A percentile compares a stretch with the other conserved stretches of the same genome.
These are phyloP conservation scores for Penicillium psychrofluorescens DNA, from an alignment of 495 filamentous ascomycete species.

Conservation along the genomic window DNA sequence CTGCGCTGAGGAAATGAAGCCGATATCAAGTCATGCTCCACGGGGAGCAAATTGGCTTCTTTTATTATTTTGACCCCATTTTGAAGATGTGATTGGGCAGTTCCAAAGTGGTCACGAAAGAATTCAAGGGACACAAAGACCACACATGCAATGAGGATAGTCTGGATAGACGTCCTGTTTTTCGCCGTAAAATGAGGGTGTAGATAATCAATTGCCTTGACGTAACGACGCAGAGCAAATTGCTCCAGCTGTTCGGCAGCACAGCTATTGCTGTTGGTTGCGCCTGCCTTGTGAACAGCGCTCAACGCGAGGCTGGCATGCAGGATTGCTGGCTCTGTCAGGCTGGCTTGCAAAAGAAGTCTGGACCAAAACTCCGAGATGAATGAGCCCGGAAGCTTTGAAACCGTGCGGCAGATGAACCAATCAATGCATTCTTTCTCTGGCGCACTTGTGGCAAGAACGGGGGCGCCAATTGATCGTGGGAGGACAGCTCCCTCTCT, in stretches of 20 bases:
- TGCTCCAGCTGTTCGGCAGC: too few relatives aligned
- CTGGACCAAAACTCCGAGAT: conserved; percentile 51
- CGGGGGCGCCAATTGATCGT: background rate
- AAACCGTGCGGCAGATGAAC: conserved; percentile 47
- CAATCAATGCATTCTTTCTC: conserved; percentile 52
- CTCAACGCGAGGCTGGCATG: conserved; percentile 57
- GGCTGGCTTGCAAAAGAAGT: conserved; percentile 46
- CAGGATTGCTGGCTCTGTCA: conserved; percentile 50
- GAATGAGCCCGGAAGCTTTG: conserved; percentile 53
- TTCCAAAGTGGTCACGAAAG: conserved; percentile 36
- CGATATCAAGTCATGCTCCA: too few relatives aligned
- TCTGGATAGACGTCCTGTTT: conserved; percentile 7
- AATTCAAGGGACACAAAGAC: conserved; percentile 44
- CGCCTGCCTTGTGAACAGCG: conserved; percentile 52
- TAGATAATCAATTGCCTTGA: too few relatives aligned
- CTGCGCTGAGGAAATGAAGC: too few relatives aligned
- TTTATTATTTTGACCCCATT: conserved; percentile 12
- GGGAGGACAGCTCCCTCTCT: too few relatives aligned
- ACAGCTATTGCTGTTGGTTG: background rate
- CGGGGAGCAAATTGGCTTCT: too few relatives aligned
- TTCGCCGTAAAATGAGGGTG: conserved; percentile 3
- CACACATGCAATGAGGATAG: conserved; percentile 40
- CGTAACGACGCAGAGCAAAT: too few relatives aligned
- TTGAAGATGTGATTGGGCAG: conserved; percentile 39
- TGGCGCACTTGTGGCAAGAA: conserved; percentile 12